A percentile compares a stretch with the other conserved stretches of the same genome.
Conservation (phyloP, 164 flowering plant genomes). For the Piper longum region DNA sequence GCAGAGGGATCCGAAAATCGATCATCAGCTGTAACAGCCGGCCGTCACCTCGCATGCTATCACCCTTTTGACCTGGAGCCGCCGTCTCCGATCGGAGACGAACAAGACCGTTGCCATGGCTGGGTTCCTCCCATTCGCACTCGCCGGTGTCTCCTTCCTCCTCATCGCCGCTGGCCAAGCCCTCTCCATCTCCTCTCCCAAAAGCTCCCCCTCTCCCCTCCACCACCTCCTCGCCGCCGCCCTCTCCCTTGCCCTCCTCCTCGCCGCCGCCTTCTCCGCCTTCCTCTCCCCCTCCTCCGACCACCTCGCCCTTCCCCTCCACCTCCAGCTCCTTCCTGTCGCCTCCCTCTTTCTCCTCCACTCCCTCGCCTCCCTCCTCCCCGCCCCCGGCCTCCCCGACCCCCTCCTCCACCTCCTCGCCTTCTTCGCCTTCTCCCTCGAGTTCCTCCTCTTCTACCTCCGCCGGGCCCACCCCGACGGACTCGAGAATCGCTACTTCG, state of each 20-base stretch:
- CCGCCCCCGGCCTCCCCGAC: too few species aligned
- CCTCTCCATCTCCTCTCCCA: too few species aligned
- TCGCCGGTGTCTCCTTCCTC: conserved; percentile 3
- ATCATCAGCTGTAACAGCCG: too few species aligned
- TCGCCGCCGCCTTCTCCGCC: conserved; percentile 28
- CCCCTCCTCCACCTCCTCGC: conserved; percentile 28
- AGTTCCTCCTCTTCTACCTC: conserved; percentile 59
- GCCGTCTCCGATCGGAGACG: too few species aligned
- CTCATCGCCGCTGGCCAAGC: conserved; percentile 4
- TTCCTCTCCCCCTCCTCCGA: conserved; percentile 50
- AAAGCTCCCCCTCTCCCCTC: conserved; percentile 8
- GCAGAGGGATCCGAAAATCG: too few species aligned
- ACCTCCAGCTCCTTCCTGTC: conserved; percentile 29
- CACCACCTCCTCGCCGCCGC: conserved; percentile 32
- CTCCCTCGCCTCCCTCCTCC: conserved; percentile 15
- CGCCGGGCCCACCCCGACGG: conserved; percentile 60
- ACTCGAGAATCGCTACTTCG: conserved; percentile 76
- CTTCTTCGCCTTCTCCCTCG: conserved; percentile 62
- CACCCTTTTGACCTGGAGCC: too few species aligned
- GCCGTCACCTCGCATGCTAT: too few species aligned
- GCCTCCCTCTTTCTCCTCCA: conserved; percentile 11
- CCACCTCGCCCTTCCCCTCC: conserved; percentile 41
- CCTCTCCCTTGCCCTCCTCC: conserved; percentile 39
- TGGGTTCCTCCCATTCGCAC: too few species aligned
- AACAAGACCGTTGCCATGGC: too few species aligned